Percentiles rank a stretch among this genome's conserved stretches.
Evolutionary conservation across 1,284 basidiomycete species (phyloP).

Genomic region (Tilletia walkeri): DNA sequence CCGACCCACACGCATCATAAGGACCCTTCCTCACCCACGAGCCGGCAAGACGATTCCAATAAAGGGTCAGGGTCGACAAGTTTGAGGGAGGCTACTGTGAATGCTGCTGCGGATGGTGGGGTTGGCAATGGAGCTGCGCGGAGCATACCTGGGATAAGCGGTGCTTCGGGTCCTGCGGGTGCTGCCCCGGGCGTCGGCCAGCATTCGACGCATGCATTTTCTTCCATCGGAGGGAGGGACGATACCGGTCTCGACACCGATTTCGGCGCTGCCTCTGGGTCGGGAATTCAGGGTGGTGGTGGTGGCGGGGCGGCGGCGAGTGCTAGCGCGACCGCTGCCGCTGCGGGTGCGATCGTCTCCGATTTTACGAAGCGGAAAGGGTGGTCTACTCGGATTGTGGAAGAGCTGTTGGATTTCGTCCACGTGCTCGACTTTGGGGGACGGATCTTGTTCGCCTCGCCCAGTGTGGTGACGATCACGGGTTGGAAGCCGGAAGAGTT

Average conservation of each 20-base stretch:
- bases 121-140: conserved; percentile 10
- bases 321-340: conserved; percentile 28
- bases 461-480: conserved; percentile 37
- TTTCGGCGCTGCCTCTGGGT: conserved; percentile 29
- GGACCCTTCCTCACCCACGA: too few relatives aligned
- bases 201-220: neutral
- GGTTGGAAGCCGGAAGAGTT: conserved; percentile 48
- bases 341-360: conserved; percentile 31
- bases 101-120: neutral
- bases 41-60: neutral
- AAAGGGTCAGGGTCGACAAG: neutral
- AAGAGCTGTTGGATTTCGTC: conserved; percentile 48
- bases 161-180: conserved; percentile 4
- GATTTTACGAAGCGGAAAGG: conserved; percentile 51
- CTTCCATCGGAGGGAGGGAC: conserved; percentile 6
- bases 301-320: conserved; percentile 22
- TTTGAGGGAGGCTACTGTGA: neutral
- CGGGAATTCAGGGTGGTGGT: neutral
- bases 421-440: conserved; percentile 45
- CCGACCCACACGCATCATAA: neutral
- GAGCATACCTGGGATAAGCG: conserved; percentile 11
- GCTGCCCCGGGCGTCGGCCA: neutral
- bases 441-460: conserved; percentile 39
- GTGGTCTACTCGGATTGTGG: conserved; percentile 44
- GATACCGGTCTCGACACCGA: conserved; percentile 19